Conservation (phyloP, 2,329 filamentous ascomycete species). For the Ophiostoma perfectum region DNA sequence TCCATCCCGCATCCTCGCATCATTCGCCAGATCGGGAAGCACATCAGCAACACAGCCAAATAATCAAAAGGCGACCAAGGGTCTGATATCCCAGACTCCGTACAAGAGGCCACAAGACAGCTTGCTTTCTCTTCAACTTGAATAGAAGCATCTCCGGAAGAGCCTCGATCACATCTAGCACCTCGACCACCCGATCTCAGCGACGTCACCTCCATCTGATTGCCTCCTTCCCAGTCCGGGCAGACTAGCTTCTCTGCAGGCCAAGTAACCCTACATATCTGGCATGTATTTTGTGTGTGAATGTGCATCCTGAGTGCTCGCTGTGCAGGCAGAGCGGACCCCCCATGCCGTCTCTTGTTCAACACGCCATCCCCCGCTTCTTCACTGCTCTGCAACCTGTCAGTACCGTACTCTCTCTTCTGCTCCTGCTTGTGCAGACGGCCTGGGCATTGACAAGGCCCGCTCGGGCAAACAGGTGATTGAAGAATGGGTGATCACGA, state of each 20-base stretch:
- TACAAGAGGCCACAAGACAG: not conserved
- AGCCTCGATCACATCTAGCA: not conserved
- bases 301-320: slow-evolving; percentile 9
- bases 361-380: slow-evolving; percentile 15
- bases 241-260: slow-evolving; percentile 12
- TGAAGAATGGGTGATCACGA: not conserved
- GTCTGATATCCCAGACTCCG: too few relatives aligned
- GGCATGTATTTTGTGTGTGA: slow-evolving; percentile 5
- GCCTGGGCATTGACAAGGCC: slow-evolving; percentile 3
- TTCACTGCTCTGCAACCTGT: slow-evolving; percentile 3
- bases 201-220: slow-evolving; percentile 6
- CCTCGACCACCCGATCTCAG: not conserved
- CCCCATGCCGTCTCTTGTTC: slow-evolving; percentile 4
- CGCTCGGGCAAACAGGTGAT: slow-evolving; percentile 8
- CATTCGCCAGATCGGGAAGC: not conserved
- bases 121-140: not conserved
- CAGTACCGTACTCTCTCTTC: not conserved
- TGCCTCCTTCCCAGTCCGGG: slow-evolving; percentile 14
- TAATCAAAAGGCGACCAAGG: not conserved
- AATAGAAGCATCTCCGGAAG: not conserved
- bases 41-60: not conserved
- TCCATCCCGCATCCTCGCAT: not conserved
- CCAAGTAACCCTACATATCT: slow-evolving; percentile 5
- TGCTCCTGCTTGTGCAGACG: not conserved
- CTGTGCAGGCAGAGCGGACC: slow-evolving; percentile 14